These are phyloP conservation scores for Acacia acuminata DNA, from an alignment of 306 rosid genomes.

Conservation along the genomic window DNA sequence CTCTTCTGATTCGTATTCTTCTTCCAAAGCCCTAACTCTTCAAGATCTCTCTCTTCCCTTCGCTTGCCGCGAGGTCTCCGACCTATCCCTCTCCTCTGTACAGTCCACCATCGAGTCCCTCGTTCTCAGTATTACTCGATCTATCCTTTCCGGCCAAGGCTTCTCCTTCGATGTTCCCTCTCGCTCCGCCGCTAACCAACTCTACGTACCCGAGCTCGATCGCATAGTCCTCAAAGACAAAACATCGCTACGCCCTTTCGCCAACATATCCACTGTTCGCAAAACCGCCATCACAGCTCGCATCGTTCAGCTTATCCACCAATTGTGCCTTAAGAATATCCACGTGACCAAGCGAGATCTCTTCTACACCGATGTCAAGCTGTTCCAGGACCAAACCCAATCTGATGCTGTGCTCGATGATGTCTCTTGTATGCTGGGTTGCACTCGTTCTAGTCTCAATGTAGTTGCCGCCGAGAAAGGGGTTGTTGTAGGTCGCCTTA, in stretches of 20 bases:
- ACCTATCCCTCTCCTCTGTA: constrained; percentile 69
- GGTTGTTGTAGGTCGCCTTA: constrained; percentile 83
- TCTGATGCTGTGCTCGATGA: constrained; percentile 88
- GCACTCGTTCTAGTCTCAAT: constrained; percentile 85
- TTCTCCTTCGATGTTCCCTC: constrained; percentile 88
- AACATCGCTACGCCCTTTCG: constrained; percentile 69
- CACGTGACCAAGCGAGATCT: constrained; percentile 96
- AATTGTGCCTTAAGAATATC: constrained; percentile 73
- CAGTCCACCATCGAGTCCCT: constrained; percentile 65
- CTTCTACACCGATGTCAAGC: constrained; percentile 90
- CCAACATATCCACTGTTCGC: constrained; percentile 77
- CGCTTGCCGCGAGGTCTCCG: constrained; percentile 77
- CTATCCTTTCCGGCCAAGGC: constrained; percentile 79
- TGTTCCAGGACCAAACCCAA: constrained; percentile 86
- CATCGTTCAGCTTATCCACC: constrained; percentile 79
- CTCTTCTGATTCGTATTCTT: constrained; percentile 37
- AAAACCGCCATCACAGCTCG: constrained; percentile 73
- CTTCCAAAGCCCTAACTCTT: constrained; percentile 69
- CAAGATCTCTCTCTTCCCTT: constrained; percentile 70
- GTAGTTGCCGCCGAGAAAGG: constrained; percentile 91
- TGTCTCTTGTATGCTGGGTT: constrained; percentile 83
- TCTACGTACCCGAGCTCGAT: constrained; percentile 83
- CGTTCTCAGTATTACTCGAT: constrained; percentile 52
- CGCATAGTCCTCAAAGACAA: constrained; percentile 85
- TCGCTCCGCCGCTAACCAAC: constrained; percentile 81